Percentiles rank a stretch among this genome's conserved stretches.
Conservation (phyloP, 164 flowering plant genomes). For the Magnolia officinalis region DNA sequence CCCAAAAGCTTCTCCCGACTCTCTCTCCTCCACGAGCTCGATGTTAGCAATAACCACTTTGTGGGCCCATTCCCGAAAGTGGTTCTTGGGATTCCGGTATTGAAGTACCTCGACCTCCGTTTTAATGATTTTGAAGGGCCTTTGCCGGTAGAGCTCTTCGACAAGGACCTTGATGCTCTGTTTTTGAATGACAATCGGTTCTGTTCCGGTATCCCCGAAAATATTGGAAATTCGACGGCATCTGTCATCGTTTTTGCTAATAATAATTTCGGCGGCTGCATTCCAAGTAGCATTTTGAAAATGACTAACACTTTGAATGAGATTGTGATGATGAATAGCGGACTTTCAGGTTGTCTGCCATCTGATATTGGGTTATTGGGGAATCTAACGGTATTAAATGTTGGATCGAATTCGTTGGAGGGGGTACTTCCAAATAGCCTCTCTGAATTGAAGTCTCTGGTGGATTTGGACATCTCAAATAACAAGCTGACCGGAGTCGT, state of each 20-base stretch:
- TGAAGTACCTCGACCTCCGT: slow-evolving; percentile 63
- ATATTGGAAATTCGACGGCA: slow-evolving; percentile 54
- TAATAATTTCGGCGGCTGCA: slow-evolving; percentile 66
- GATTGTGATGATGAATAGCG: slow-evolving; percentile 40
- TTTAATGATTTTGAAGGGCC: slow-evolving; percentile 72
- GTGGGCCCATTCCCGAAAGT: slow-evolving; percentile 70
- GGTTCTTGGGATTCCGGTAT: slow-evolving; percentile 33
- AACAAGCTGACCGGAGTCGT: slow-evolving; percentile 52
- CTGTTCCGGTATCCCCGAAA: slow-evolving; percentile 48
- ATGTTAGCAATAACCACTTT: slow-evolving; percentile 75
- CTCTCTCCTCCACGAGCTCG: slow-evolving; percentile 50
- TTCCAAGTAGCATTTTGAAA: slow-evolving; percentile 62
- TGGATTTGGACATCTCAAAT: slow-evolving; percentile 31
- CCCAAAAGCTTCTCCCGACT: slow-evolving; percentile 52
- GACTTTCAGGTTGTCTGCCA: slow-evolving; percentile 63
- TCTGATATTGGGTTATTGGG: slow-evolving; percentile 46
- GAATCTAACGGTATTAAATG: slow-evolving; percentile 48
- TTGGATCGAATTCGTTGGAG: slow-evolving; percentile 31
- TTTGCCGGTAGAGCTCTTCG: slow-evolving; percentile 52
- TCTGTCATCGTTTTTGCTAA: slow-evolving; percentile 62
- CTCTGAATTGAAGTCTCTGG: slow-evolving; percentile 25
- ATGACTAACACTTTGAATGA: slow-evolving; percentile 58
- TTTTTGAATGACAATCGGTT: slow-evolving; percentile 75
- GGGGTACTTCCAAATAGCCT: slow-evolving; percentile 46
- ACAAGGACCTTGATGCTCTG: slow-evolving; percentile 56